phyloP scores from a whole-genome alignment of 2,329 filamentous ascomycete genomes.

The Chaetomiaceae sp. region DNA sequence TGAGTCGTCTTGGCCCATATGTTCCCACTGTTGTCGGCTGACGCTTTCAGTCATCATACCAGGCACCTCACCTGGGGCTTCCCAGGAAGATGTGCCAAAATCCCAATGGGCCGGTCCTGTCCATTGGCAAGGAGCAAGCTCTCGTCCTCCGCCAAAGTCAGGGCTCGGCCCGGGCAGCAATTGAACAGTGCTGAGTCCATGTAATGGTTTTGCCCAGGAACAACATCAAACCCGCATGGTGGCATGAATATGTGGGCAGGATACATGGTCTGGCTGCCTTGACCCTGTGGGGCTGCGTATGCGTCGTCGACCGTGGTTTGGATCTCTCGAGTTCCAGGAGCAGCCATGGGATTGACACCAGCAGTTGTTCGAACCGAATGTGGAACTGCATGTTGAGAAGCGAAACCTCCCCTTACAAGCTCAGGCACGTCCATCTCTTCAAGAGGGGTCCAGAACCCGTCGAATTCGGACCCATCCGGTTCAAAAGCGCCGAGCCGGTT shows the following conservation, averaged over 20 bases:
- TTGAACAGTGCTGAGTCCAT: background rate
- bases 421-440: constrained; percentile 5
- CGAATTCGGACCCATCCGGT: background rate
- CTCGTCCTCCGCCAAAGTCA: background rate
- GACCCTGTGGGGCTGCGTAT: background rate
- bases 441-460: constrained; percentile 12
- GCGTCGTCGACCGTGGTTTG: background rate
- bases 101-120: background rate
- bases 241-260: background rate
- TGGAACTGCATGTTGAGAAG: no score
- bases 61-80: no score
- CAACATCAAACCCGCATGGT: constrained; percentile 1
- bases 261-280: background rate
- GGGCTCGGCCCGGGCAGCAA: background rate
- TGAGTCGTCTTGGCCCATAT: background rate
- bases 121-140: background rate
- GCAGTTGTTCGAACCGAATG: no score
- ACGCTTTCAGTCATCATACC: background rate
- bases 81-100: background rate
- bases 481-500: constrained; percentile 4
- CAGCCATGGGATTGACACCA: background rate
- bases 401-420: background rate
- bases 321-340: background rate
- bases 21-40: background rate
- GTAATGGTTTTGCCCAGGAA: background rate